Base-by-base conservation (phyloP, 768 basidiomycete genomes). In the Calocybe indica region DNA sequence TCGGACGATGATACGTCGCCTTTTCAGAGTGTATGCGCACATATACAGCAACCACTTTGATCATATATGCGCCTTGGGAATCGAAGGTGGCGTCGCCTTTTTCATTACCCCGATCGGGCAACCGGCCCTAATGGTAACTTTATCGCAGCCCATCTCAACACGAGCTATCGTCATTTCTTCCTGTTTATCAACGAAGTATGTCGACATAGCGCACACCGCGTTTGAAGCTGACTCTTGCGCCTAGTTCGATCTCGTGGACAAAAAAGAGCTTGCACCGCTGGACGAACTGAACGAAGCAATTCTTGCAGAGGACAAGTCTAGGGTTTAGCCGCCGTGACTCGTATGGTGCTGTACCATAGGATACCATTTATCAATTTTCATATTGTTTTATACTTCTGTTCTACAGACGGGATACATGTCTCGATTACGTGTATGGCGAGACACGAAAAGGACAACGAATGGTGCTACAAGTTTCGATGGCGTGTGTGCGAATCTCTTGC, bases 31-130 rank as follows among this genome's bases (percentile, higher is more conserved):
- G 37, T 99, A 99, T 63, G 96, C 93, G 13, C 96, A 99, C 64
- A 84, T 98, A 60, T 99, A 99, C 73, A 95, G 93, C 74, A 95
- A 92, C 56, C 96, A 99, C 67, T 98, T 99, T 64, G 96, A 98
- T 58, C 95, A 98, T 58, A 91, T 98, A 50, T 98, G 95, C 64
- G 96, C 96, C 10, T 70, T 99, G 40, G 94, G 94, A 5, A 97
- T 99, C 45, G 96, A 99, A 79, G 95, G 95, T 95, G 51, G 36
- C 72, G 60, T 32, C 43, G 5, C 10, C 34, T 36, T 3, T 3
- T 11, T 42, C 11, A 33, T 35, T 35, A 36, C 22, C 22, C 12
- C 4, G 11, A 31, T 12, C 32, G 10, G 11, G 7, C 22, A 22
- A 22, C n/a, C n/a, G n/a, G n/a, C 37, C 32, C n/a, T 13, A 28